A percentile compares a stretch with the other conserved stretches of the same genome.
Conservation (phyloP, 164 flowering plant genomes). For the Vitis cinerea region DNA sequence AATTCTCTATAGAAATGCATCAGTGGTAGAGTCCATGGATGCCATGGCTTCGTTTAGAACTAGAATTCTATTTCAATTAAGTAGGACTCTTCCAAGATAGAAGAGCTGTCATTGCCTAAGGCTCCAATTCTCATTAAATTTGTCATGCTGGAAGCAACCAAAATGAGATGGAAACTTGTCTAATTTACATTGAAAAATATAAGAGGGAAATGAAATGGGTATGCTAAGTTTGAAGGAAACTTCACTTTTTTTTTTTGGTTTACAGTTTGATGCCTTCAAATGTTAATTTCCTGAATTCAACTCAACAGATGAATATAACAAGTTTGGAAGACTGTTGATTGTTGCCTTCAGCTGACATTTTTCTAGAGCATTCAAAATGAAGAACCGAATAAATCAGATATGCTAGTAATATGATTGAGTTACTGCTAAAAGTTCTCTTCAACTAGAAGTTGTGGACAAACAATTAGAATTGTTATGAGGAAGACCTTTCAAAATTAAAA, state of each 20-base stretch:
- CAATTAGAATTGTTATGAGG: too few species aligned
- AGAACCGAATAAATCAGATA: background rate
- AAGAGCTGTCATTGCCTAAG: slow-evolving; percentile 82
- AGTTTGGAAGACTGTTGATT: slow-evolving; percentile 54
- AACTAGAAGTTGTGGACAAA: background rate
- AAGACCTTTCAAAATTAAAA: background rate
- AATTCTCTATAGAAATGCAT: slow-evolving; percentile 62
- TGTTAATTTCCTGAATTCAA: background rate
- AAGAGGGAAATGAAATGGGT: too few species aligned
- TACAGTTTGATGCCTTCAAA: too few species aligned
- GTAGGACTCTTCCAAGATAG: slow-evolving; percentile 78
- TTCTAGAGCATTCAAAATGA: slow-evolving; percentile 55
- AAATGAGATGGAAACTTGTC: background rate
- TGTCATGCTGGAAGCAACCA: slow-evolving; percentile 41
- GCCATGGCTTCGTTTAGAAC: slow-evolving; percentile 93
- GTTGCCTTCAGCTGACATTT: slow-evolving; percentile 73
- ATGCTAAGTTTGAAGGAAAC: too few species aligned
- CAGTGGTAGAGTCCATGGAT: slow-evolving; percentile 82
- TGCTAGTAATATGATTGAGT: too few species aligned
- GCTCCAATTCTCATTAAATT: slow-evolving; percentile 80
- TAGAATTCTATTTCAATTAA: slow-evolving; percentile 64
- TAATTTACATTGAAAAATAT: too few species aligned
- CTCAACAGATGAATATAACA: slow-evolving; percentile 65
- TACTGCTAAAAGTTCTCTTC: too few species aligned
- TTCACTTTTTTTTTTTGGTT: too few species aligned